Percentiles rank a stretch among this genome's conserved stretches.
phyloP scores from a whole-genome alignment of 179 eudicot species.

The Carnegiea gigantea region DNA sequence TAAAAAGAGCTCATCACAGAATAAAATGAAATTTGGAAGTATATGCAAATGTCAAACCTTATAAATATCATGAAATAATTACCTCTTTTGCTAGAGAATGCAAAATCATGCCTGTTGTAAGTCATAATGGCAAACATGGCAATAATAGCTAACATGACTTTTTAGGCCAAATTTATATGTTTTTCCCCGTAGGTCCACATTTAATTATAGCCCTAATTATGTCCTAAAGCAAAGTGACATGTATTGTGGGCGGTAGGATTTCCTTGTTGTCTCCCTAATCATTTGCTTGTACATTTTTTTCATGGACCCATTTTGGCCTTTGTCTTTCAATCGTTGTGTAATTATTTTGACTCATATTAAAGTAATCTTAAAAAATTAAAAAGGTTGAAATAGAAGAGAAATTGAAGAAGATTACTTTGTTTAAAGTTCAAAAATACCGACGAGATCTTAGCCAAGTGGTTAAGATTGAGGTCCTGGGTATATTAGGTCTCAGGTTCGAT shows the following conservation, averaged over 20 bases:
- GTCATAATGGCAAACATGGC: slow-evolving; percentile 34
- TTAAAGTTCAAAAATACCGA: not conserved
- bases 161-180: slow-evolving; percentile 14
- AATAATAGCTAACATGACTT: slow-evolving; percentile 19
- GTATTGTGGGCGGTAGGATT: slow-evolving; percentile 20
- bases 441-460: too few species aligned
- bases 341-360: slow-evolving; percentile 20
- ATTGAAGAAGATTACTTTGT: not conserved
- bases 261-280: slow-evolving; percentile 30
- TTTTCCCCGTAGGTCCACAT: slow-evolving; percentile 16
- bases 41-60: slow-evolving; percentile 31
- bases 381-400: not conserved
- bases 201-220: slow-evolving; percentile 24
- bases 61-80: slow-evolving; percentile 18
- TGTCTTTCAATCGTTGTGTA: slow-evolving; percentile 29
- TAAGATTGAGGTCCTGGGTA: too few species aligned
- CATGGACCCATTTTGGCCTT: slow-evolving; percentile 10
- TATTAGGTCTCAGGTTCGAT: too few species aligned
- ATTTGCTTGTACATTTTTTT: slow-evolving; percentile 21
- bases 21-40: slow-evolving; percentile 27
- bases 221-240: slow-evolving; percentile 18
- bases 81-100: slow-evolving; percentile 20
- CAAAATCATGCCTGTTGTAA: slow-evolving; percentile 24
- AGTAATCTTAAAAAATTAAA: slow-evolving; percentile 20
- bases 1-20: slow-evolving; percentile 16